These are phyloP conservation scores for Meripilus lineatus DNA, from an alignment of 1,284 basidiomycete genomes.

Conservation along the genomic window DNA sequence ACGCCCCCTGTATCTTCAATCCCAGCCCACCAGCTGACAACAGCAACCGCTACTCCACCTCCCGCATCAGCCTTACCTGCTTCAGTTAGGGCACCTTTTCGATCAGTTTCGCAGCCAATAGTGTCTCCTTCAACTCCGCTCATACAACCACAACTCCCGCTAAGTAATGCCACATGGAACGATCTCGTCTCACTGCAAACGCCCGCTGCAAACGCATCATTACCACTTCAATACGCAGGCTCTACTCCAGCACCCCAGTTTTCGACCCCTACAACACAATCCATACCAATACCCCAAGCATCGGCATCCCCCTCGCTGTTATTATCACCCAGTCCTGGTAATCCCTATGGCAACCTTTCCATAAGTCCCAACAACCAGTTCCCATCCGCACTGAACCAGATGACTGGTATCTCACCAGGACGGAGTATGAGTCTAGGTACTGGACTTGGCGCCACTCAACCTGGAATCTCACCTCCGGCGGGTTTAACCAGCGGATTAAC, in stretches of 20 bases:
- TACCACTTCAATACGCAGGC: constrained; percentile 51
- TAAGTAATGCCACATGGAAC: constrained; percentile 39
- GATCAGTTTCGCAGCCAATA: constrained; percentile 18
- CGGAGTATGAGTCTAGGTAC: constrained; percentile 25
- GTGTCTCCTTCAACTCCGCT: constrained; percentile 17
- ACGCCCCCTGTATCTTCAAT: constrained; percentile 2
- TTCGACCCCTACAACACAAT: constrained; percentile 14
- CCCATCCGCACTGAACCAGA: constrained; percentile 20
- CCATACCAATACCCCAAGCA: constrained; percentile 15
- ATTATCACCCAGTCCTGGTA: constrained; percentile 17
- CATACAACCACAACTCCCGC: constrained; percentile 18
- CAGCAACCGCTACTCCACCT: constrained; percentile 5
- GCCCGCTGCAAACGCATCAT: constrained; percentile 40
- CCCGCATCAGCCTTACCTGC: constrained; percentile 10
- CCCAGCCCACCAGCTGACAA: neutral
- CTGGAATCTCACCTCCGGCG: constrained; percentile 3
- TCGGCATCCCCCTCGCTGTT: constrained; percentile 15
- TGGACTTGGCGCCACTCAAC: constrained; percentile 10
- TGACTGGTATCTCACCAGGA: constrained; percentile 15
- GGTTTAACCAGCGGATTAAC: constrained; percentile 8
- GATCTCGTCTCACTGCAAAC: constrained; percentile 48
- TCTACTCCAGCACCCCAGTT: constrained; percentile 19
- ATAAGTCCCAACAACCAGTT: constrained; percentile 22
- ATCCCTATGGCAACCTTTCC: constrained; percentile 22
- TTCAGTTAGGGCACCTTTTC: constrained; percentile 13